Percentiles rank a stretch among this genome's conserved stretches.
phyloP scores from a whole-genome alignment of 371 early-diverging fungal species.

The Coelomomyces lativittatus region DNA sequence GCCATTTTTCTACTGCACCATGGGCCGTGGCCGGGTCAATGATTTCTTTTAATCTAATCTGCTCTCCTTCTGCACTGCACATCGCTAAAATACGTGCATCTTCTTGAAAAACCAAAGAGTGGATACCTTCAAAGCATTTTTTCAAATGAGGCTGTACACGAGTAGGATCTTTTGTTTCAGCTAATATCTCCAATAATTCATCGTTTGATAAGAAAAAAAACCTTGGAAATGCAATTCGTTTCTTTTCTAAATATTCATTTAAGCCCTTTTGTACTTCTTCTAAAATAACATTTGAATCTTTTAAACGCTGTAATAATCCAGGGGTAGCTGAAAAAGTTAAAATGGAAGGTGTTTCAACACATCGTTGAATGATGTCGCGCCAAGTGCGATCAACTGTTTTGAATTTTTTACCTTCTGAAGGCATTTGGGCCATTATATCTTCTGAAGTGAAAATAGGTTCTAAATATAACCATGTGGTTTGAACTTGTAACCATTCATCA shows the following conservation, averaged over 20 bases:
- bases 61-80: slow-evolving; percentile 34
- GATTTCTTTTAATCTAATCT: slow-evolving; percentile 16
- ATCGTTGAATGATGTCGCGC: slow-evolving; percentile 27
- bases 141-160: slow-evolving; percentile 36
- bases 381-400: slow-evolving; percentile 38
- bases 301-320: slow-evolving; percentile 22
- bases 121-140: slow-evolving; percentile 40
- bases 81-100: slow-evolving; percentile 15
- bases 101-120: slow-evolving; percentile 17
- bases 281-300: slow-evolving; percentile 33
- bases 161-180: slow-evolving; percentile 17
- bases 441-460: slow-evolving; percentile 40
- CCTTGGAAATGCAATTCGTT: slow-evolving; percentile 31
- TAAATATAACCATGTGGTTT: slow-evolving; percentile 34
- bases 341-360: slow-evolving; percentile 18
- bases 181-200: slow-evolving; percentile 36
- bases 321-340: slow-evolving; percentile 25
- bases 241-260: slow-evolving; percentile 33
- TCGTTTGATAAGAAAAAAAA: slow-evolving; percentile 45
- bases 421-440: slow-evolving; percentile 37
- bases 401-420: slow-evolving; percentile 33
- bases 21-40: slow-evolving; percentile 11
- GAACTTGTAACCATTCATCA: slow-evolving; percentile 37
- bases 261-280: slow-evolving; percentile 38
- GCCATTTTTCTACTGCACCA: slow-evolving; percentile 39